Conservation (phyloP, 192 early-diverging fungal species). For the Coemansia sp. region DNA sequence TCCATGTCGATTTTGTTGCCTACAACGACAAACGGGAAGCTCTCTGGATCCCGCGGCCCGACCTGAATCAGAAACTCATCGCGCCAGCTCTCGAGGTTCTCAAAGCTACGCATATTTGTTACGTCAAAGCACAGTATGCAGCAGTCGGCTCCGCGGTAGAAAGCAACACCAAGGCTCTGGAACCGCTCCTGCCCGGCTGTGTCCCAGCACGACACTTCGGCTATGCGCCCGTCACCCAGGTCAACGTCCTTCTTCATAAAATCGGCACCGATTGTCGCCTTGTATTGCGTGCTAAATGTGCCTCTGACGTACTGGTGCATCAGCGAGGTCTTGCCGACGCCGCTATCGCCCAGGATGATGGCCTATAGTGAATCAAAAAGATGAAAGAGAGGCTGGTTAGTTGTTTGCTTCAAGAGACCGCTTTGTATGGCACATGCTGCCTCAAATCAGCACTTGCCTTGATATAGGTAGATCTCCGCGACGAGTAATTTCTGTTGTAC, state of each 20-base stretch:
- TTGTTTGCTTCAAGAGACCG: not conserved
- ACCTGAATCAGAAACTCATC: constrained; percentile 99
- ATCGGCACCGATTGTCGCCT: constrained; percentile 99
- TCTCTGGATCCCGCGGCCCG: constrained; percentile 89
- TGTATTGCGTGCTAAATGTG: constrained; percentile 96
- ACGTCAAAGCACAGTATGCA: constrained; percentile 98
- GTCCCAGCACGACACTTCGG: constrained; percentile 99
- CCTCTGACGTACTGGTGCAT: constrained; percentile 99
- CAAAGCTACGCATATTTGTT: constrained; percentile 90
- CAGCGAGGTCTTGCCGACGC: constrained; percentile 95
- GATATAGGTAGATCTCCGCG: constrained; percentile 41
- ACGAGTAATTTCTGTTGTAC: constrained; percentile 38
- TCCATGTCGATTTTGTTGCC: constrained; percentile 99
- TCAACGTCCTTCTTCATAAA: constrained; percentile 96
- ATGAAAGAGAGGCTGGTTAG: not conserved
- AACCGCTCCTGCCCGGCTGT: constrained; percentile 99
- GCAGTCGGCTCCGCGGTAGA: constrained; percentile 99
- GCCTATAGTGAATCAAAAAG: constrained; percentile 22
- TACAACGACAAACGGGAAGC: constrained; percentile 99
- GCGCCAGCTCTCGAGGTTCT: constrained; percentile 95
- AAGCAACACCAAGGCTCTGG: constrained; percentile 96
- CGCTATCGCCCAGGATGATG: constrained; percentile 57
- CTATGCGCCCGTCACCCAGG: constrained; percentile 83
- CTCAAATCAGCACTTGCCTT: constrained; percentile 26
- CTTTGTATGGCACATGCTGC: not conserved